These are phyloP conservation scores for Thyridium curvatum DNA, from an alignment of 2,329 filamentous ascomycete genomes.

Conservation along the genomic window DNA sequence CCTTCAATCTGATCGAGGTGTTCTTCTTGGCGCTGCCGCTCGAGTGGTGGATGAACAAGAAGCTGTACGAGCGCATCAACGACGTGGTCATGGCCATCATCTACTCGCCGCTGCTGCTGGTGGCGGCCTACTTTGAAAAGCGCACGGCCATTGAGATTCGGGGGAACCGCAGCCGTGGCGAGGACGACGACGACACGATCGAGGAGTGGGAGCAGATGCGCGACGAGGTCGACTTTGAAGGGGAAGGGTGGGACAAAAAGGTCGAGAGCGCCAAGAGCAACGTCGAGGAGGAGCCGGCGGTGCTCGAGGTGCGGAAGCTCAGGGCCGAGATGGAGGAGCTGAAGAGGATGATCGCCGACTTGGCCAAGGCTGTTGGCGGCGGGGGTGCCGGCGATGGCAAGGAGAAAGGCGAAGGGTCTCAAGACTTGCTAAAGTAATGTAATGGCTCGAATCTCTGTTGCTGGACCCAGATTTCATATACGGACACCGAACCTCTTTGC, in stretches of 20 bases:
- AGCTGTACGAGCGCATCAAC: slow-evolving; percentile 73
- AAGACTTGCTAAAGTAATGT: too few relatives aligned
- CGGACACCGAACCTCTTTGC: too few relatives aligned
- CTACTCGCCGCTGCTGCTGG: slow-evolving; percentile 76
- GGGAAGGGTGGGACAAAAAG: slow-evolving; percentile 77
- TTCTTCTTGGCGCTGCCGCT: slow-evolving; percentile 71
- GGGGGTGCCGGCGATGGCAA: not conserved
- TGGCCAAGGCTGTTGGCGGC: slow-evolving; percentile 13
- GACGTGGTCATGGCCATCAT: slow-evolving; percentile 69
- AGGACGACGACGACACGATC: slow-evolving; percentile 80
- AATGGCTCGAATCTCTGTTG: too few relatives aligned
- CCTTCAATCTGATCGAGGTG: slow-evolving; percentile 90
- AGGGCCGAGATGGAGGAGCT: slow-evolving; percentile 52
- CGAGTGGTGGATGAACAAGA: slow-evolving; percentile 89
- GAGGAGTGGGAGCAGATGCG: slow-evolving; percentile 91
- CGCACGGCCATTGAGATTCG: slow-evolving; percentile 59
- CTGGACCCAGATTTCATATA: too few relatives aligned
- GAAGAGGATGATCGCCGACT: slow-evolving; percentile 36
- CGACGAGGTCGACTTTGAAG: slow-evolving; percentile 68
- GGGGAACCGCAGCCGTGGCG: slow-evolving; percentile 69
- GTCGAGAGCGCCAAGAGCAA: slow-evolving; percentile 74
- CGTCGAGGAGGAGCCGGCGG: slow-evolving; percentile 69
- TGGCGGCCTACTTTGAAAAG: slow-evolving; percentile 69
- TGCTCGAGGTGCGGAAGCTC: slow-evolving; percentile 60
- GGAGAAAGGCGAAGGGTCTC: too few relatives aligned